Base-by-base conservation (phyloP, 1,139 yeast species). In the Hyphopichia burtonii region DNA sequence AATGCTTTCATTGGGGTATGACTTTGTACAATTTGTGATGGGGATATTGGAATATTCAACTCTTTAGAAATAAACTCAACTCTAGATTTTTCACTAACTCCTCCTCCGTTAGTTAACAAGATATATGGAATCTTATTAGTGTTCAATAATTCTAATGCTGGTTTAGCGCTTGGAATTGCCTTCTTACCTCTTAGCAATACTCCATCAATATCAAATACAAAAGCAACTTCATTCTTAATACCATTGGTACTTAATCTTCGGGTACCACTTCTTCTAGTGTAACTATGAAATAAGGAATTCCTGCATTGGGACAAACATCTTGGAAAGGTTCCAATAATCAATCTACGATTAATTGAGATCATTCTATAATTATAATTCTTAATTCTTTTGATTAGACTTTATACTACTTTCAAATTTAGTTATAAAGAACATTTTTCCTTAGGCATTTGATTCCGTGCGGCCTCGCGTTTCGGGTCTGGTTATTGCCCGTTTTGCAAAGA, bases 101-200 rank as follows among this genome's bases (percentile, higher is more conserved):
- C 98, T 6, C 99, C 99, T 22, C 99, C 98, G 58, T 93, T 93
- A 17, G 98, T 93, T 58, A 93, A 69, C 37, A 93, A 61, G 18
- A 90, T 81, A 69, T 82, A 93, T 1, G 99, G 98, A 12, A 91
- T 68, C n/a, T 74, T 68, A 30, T 74, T 58, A 3, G 68, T 48
- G 43, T 83, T 71, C 40, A 93, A 71, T 20, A 79, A 61, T 32
- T 71, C 66, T 22, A 93, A 67, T 0, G 97, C 88, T 14, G 72
- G 71, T 19, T 67, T 66, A 2, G 96, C 97, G 36, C 74, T 75
- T 1, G 84, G 82, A 37, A 93, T 78, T 0, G 91, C 79, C 37
- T 71, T 71, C 22, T 78, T 70, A 15, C 98, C 96, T 44, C 94
- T 78, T 16, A 93, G 59, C 28, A 93, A 68, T n/a, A 93, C 99